Percentiles rank a stretch among this genome's conserved stretches.
Evolutionary conservation across 352 stramenopile genomes (phyloP).

Genomic region (Pythium utonaiense): DNA sequence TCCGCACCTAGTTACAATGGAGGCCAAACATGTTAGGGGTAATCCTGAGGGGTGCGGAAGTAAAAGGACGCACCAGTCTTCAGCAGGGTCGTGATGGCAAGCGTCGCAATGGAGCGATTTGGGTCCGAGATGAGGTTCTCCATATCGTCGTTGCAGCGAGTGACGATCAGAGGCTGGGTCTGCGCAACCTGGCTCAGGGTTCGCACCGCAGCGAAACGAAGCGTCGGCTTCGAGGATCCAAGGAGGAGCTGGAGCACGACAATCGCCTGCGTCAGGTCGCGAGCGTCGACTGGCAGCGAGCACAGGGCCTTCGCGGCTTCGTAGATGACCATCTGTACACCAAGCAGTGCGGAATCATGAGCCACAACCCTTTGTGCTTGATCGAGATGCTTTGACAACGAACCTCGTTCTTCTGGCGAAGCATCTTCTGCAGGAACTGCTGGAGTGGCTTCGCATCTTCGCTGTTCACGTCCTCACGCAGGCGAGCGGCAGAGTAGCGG

Average conservation of each 20-base stretch:
- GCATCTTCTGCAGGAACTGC: slow-evolving; percentile 94
- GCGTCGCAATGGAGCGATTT: slow-evolving; percentile 97
- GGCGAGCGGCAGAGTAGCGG: slow-evolving; percentile 92
- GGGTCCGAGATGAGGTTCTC: slow-evolving; percentile 96
- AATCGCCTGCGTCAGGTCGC: slow-evolving; percentile 96
- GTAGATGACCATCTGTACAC: slow-evolving; percentile 97
- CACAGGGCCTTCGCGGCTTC: slow-evolving; percentile 97
- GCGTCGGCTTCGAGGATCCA: slow-evolving; percentile 92
- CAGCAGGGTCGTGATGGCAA: slow-evolving; percentile 98
- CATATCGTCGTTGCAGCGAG: slow-evolving; percentile 98
- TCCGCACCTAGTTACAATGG: slow-evolving; percentile 70
- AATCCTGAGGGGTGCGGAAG: background rate
- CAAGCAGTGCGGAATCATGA: background rate
- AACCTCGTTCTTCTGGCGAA: slow-evolving; percentile 94
- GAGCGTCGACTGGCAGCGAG: slow-evolving; percentile 92
- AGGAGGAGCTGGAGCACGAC: slow-evolving; percentile 96
- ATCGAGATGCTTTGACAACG: background rate
- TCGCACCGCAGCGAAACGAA: slow-evolving; percentile 96
- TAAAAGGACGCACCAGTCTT: slow-evolving; percentile 87
- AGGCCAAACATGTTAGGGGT: background rate
- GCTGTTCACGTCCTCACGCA: slow-evolving; percentile 86
- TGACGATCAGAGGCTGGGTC: slow-evolving; percentile 93
- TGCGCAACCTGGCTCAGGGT: slow-evolving; percentile 92
- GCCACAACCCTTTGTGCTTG: background rate
- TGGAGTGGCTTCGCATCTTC: slow-evolving; percentile 80